Evolutionary conservation across 176 grass and related monocot genomes (phyloP).

Genomic region (Coix lacrymajobi): DNA sequence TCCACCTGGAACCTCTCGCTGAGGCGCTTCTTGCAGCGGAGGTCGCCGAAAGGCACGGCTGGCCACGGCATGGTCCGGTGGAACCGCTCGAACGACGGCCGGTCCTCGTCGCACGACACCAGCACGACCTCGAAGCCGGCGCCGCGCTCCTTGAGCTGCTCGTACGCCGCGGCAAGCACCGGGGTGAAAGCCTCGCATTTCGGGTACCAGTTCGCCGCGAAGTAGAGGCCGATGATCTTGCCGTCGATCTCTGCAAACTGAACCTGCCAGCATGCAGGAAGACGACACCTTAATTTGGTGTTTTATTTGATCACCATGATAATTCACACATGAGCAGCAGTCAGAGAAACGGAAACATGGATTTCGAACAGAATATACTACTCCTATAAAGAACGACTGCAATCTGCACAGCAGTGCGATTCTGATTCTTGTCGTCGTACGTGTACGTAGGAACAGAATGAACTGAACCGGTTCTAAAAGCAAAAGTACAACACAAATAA

Average conservation of each 20-base stretch:
- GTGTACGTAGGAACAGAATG: background rate
- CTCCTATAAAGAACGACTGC: background rate
- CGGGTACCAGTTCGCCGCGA: conserved; percentile 62
- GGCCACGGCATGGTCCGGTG: conserved; percentile 62
- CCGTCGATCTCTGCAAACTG: conserved; percentile 39
- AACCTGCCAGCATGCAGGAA: conserved; percentile 22
- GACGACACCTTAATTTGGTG: background rate
- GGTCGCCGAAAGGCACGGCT: conserved; percentile 49
- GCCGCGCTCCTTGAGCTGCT: conserved; percentile 18
- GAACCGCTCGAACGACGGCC: conserved; percentile 56
- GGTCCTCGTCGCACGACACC: conserved; percentile 62
- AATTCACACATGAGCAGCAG: background rate
- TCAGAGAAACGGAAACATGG: background rate
- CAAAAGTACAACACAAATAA: background rate
- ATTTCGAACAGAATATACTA: background rate
- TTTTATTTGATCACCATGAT: background rate
- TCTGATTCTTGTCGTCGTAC: conserved; percentile 16
- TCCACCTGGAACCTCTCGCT: conserved; percentile 53
- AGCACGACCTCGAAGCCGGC: conserved; percentile 51
- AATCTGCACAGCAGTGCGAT: background rate
- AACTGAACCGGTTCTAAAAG: background rate
- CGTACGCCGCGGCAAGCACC: conserved; percentile 43
- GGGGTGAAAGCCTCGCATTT: conserved; percentile 63
- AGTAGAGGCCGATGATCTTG: conserved; percentile 55
- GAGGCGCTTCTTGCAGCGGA: conserved; percentile 48